Evolutionary conservation across 139 green algal genomes (phyloP).

Genomic region (Chlamydomonas urium): DNA sequence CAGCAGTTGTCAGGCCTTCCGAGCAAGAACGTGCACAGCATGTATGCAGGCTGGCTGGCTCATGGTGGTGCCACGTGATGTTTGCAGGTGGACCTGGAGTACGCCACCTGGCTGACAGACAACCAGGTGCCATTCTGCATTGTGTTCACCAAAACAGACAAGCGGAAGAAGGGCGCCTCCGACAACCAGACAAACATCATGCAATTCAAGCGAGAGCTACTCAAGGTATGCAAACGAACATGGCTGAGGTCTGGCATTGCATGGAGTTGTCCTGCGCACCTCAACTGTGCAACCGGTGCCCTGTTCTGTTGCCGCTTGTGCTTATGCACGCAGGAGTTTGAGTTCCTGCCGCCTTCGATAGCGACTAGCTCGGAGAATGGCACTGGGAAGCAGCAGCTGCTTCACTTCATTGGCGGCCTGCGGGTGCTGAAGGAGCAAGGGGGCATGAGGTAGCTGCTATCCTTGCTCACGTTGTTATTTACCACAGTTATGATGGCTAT

Average conservation of each 20-base stretch:
- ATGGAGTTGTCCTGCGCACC: not conserved
- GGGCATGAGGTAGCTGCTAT: too few relatives aligned
- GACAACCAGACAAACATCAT: not conserved
- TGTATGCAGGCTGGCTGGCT: too few relatives aligned
- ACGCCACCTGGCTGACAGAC: conserved; percentile 70
- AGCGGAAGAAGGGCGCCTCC: conserved; percentile 8
- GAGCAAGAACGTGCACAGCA: too few relatives aligned
- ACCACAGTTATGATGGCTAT: too few relatives aligned
- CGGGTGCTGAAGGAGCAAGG: too few relatives aligned
- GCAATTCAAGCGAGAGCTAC: conserved; percentile 6
- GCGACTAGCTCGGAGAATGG: conserved; percentile 5
- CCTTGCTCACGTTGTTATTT: too few relatives aligned
- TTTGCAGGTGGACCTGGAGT: conserved; percentile 77
- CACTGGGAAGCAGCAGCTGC: not conserved
- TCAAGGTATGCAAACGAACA: conserved; percentile 5
- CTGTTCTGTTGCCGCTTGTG: not conserved
- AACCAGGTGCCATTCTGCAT: conserved; percentile 74
- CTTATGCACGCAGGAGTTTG: conserved; percentile 1
- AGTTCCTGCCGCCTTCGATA: conserved; percentile 7
- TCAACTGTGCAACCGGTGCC: not conserved
- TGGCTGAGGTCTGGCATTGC: not conserved
- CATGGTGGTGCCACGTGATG: too few relatives aligned
- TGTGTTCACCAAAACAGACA: conserved; percentile 45
- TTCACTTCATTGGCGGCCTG: conserved; percentile 4
- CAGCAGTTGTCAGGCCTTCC: too few relatives aligned